Evolutionary conservation across 192 early-diverging fungal genomes (phyloP).

Genomic region (Allomyces arbusculus): DNA sequence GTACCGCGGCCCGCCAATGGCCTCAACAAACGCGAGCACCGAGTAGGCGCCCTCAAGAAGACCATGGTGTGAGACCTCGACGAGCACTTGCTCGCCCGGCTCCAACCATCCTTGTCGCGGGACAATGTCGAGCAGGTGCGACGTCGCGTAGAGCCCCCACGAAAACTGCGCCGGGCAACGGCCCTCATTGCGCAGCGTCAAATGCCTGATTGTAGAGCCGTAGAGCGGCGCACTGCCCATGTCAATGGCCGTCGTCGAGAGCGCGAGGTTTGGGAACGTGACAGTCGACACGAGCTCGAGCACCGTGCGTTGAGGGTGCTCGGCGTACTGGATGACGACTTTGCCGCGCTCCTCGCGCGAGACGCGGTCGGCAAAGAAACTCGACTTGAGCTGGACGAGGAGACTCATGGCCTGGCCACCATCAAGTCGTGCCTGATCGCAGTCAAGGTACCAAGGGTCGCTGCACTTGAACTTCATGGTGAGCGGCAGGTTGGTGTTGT

Average conservation of each 20-base stretch:
- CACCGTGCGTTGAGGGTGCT: constrained; percentile 31
- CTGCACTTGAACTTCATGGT: constrained; percentile 22
- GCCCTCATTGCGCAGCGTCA: constrained; percentile 22
- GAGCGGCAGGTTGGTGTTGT: constrained; percentile 24
- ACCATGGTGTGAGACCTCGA: constrained; percentile 25
- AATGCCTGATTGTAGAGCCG: constrained; percentile 16
- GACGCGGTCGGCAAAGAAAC: constrained; percentile 19
- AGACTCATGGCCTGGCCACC: constrained; percentile 13
- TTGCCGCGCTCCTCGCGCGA: constrained; percentile 24
- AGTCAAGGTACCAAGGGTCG: constrained; percentile 1
- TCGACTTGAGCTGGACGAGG: constrained; percentile 18
- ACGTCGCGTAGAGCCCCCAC: constrained; percentile 12
- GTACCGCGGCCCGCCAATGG: constrained; percentile 33
- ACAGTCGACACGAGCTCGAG: constrained; percentile 26
- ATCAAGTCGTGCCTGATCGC: constrained; percentile 6
- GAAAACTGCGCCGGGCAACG: constrained; percentile 23
- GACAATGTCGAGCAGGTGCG: constrained; percentile 30
- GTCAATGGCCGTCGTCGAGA: constrained; percentile 8
- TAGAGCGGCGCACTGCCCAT: constrained; percentile 31
- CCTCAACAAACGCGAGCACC: constrained; percentile 23
- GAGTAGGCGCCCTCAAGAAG: constrained; percentile 11
- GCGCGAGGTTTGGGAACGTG: constrained; percentile 29
- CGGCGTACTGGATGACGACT: constrained; percentile 23
- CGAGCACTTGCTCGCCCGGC: constrained; percentile 20
- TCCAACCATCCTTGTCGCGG: constrained; percentile 21